Evolutionary conservation across 1,139 yeast species (phyloP).

Genomic region (Hanseniaspora gamundiae): DNA sequence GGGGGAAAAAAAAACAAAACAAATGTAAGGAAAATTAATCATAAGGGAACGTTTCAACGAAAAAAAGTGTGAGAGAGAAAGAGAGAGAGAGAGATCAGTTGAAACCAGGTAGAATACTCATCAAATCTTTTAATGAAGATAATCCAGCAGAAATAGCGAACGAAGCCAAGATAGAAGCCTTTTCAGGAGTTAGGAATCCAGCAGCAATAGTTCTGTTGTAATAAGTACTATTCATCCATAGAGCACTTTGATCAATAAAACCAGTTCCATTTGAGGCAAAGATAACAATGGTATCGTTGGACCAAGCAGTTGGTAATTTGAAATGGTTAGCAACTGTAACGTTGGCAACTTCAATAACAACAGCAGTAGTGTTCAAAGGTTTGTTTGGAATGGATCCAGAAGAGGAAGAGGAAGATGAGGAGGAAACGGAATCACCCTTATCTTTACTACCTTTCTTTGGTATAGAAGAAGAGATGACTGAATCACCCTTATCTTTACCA

Average conservation of each 20-base stretch:
- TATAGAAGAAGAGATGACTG: background rate
- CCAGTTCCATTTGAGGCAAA: slow-evolving; percentile 15
- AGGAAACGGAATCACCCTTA: no score
- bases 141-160: slow-evolving; percentile 15
- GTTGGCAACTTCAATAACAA: slow-evolving; percentile 10
- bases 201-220: slow-evolving; percentile 20
- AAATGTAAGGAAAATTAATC: no score
- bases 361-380: slow-evolving; percentile 15
- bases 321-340: slow-evolving; percentile 16
- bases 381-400: slow-evolving; percentile 18
- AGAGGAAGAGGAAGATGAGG: slow-evolving; percentile 12
- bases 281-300: slow-evolving; percentile 18
- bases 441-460: no score
- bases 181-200: slow-evolving; percentile 21
- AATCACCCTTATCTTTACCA: no score
- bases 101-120: background rate
- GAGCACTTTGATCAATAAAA: slow-evolving; percentile 13
- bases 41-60: background rate
- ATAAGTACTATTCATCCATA: slow-evolving; percentile 14
- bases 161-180: slow-evolving; percentile 21
- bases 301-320: slow-evolving; percentile 12
- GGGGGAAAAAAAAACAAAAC: no score
- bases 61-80: background rate
- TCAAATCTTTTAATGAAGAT: background rate
- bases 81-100: background rate